Base-by-base conservation (phyloP, 164 flowering plant species). In the Magnolia changhungtana region DNA sequence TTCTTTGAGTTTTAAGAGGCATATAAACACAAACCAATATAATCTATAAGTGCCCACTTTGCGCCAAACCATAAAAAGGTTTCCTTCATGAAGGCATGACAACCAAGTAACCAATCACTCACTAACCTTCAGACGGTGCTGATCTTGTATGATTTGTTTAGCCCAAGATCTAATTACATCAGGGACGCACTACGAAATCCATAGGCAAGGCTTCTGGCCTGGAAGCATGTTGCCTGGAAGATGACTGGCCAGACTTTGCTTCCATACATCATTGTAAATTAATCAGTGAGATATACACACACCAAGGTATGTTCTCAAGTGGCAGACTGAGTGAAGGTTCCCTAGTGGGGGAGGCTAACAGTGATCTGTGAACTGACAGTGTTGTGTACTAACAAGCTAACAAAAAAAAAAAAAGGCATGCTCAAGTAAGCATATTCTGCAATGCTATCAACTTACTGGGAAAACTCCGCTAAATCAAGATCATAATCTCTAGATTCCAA, bases 131-230 rank as follows among this genome's bases (percentile, higher is more conserved):
- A 86, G 7, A 3, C 96, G 93, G 37, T 92, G 93, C 82, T 90
- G 95, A 83, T 96, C 98, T 45, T 88, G 94, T 9, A 84, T 81
- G 49, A 83, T 83, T 85, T 89, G 95, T 83, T 89, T 94, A 50
- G 91, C 90, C 14, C 97, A 89, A 59, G 98, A 97, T 75, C 98
- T 86, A 50, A 96, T 72, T 84, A 87, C 96, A 50, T 92, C 95
- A 0, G 98, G 98, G 99, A 23, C 99, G 98, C 67, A 96, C 88
- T 21, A 91, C 50, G 80, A 93, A 96, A 84, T 94, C 98, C 89
- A 96, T 68, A 9, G 96, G 88, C 75, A 90, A 83, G 71, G 99
- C 99, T 84, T 94, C 98, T 45, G 99, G 99, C 82, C 97, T 88
- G 20, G 92, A 79, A 27, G 98, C 82, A 85, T 86, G 95, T 73